phyloP scores from a whole-genome alignment of 257 asterid genomes.

The Apocynum venetum region DNA sequence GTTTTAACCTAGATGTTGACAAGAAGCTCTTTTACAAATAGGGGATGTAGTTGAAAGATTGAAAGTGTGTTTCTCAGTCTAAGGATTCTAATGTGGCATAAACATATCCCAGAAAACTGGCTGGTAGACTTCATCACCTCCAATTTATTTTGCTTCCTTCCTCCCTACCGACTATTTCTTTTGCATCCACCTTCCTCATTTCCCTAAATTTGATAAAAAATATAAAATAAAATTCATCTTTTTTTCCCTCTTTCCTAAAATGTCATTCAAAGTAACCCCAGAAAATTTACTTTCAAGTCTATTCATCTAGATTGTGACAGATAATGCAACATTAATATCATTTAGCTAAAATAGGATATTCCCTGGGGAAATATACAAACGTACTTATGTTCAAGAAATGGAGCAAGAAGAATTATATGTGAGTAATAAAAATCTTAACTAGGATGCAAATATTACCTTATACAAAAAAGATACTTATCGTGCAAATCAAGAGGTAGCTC shows the following conservation, averaged over 20 bases:
- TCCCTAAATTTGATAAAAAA: too few relatives aligned
- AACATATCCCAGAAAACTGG: too few relatives aligned
- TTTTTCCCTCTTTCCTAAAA: not conserved
- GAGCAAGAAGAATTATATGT: constrained; percentile 2
- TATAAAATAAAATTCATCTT: not conserved
- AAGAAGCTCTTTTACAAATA: not conserved
- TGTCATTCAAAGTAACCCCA: not conserved
- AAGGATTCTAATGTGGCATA: too few relatives aligned
- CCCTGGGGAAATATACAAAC: not conserved
- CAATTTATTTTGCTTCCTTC: too few relatives aligned
- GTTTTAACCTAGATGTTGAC: not conserved
- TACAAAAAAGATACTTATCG: constrained; percentile 77
- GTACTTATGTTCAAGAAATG: not conserved
- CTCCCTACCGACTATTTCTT: too few relatives aligned
- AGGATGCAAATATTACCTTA: constrained; percentile 49
- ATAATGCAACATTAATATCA: not conserved
- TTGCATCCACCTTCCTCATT: too few relatives aligned
- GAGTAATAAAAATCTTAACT: constrained; percentile 1
- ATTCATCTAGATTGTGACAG: not conserved
- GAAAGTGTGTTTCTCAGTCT: not conserved
- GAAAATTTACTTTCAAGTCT: too few relatives aligned
- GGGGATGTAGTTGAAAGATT: not conserved
- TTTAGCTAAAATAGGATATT: not conserved
- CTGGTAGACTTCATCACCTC: too few relatives aligned
- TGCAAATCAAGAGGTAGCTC: constrained; percentile 72